Base-by-base conservation (phyloP, 495 filamentous ascomycete genomes). In the Aspergillus incahuasiensis region DNA sequence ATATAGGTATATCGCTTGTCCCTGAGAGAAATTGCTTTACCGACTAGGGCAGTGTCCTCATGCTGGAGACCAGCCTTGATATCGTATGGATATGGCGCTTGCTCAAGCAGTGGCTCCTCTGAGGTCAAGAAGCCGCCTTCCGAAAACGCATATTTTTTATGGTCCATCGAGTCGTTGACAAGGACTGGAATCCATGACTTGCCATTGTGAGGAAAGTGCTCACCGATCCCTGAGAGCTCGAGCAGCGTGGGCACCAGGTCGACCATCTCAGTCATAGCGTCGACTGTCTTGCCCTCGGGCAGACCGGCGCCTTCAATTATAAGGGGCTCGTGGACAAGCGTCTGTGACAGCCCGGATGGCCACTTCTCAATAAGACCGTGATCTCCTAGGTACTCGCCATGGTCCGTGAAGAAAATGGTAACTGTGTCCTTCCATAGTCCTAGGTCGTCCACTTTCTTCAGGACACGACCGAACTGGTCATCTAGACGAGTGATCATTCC, bases 321-420 rank as follows among this genome's bases (percentile, higher is more conserved):
- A 3, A 68, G 34, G 12, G 63, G 63, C 38, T 70, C 67, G 2
- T 51, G 51, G 7, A 64, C 59, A 15, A 70, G 61, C n/a, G 57
- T 51, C 15, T 69, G 64, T 11, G 59, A 63, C 16, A 67, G 39
- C 11, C 65, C 67, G 3, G 57, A 60, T 18, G 62, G 64, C 67
- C 64, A 69, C 32, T 69, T 66, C 46, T 69, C 67, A 19, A 66
- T 65, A 32, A 66, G 54, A 13, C 61, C 60, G 39, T 65, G 65
- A 38, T 68, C 63, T 13, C 65, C 65, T 5, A 65, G 56, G 40
- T 63, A 65, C 28, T 68, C 60, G 9, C 63, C 65, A 38, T 68
- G 59, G 28, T 67, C 64, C 2, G 64, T 65, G 40, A 61, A 67
- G 44, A 65, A 67, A 38, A 64, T 61, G 16, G 62, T 62, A 1